Conservation (phyloP, 1,139 yeast genomes). For the Suzukiozyma palmioleophila region DNA sequence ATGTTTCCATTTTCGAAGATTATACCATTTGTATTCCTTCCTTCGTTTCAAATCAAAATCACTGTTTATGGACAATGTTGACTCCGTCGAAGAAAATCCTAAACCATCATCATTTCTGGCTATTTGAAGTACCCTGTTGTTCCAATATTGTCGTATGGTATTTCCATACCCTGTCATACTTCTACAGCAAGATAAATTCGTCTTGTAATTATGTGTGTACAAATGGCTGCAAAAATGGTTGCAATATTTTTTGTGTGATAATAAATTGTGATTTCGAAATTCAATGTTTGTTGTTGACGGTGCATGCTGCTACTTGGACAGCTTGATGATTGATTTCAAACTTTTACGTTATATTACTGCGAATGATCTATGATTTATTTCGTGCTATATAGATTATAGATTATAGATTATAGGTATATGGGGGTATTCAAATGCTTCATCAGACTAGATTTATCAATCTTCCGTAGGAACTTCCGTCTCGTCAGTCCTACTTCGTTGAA, state of each 20-base stretch:
- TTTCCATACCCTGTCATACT: not conserved
- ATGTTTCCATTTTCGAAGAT: not conserved
- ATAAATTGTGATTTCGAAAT: no score
- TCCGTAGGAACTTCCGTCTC: not conserved
- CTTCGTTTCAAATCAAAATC: not conserved
- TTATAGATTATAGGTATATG: no score
- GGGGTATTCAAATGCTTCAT: no score
- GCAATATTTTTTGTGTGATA: not conserved
- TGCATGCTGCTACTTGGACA: no score
- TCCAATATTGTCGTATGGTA: not conserved
- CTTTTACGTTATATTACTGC: no score
- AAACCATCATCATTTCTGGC: not conserved
- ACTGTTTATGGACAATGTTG: not conserved
- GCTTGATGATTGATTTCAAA: no score
- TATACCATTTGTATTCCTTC: not conserved
- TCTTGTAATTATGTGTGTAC: not conserved
- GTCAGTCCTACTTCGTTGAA: slow-evolving; percentile 22
- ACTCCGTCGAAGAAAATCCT: not conserved
- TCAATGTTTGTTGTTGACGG: no score
- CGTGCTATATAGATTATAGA: no score
- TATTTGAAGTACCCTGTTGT: not conserved
- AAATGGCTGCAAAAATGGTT: not conserved
- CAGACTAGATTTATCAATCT: not conserved
- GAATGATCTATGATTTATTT: no score
- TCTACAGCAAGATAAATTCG: not conserved